Base-by-base conservation (phyloP, 2,329 filamentous ascomycete species). In the Xylariaceae sp. region DNA sequence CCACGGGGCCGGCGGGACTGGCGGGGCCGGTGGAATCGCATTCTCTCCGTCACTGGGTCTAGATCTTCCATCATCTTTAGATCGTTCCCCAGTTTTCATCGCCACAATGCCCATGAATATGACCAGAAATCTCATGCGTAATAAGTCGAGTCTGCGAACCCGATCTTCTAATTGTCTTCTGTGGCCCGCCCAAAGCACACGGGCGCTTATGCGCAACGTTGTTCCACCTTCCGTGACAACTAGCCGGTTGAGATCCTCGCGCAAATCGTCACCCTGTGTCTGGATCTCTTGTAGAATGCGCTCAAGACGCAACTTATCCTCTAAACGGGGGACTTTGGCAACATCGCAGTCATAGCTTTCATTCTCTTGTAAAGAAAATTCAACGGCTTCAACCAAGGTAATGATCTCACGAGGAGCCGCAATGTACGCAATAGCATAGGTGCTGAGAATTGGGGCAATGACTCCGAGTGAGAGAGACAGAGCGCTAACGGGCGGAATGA, bases 101-200 rank as follows among this genome's bases (percentile, higher is more conserved):
- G 79, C 75, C 56, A 87, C 77, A 61, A 85, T 79, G 63, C 83
- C 81, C 81, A 87, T 82, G 71, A 85, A 86, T 44, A 85, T 77
- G 42, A 86, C 82, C 37, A 87, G 73, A 68, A 87, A 87, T 62
- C 84, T 80, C 82, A 85, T 86, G 69, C 84, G 78, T 69, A 87
- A 70, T 67, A 86, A 72, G 66, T 87, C 85, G 47, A 87, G 74
- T 51, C 83, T 76, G 57, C 81, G 78, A 56, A 87, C 75, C 55
- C 81, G 78, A 64, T 84, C 82, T 69, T 85, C 81, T 53, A 88
- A 73, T 55, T 77, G 75, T 54, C 71, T 72, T 65, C 82, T 78
- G 68, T 81, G 81, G 59, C 75, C 75, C 3, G 81, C 83, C 85
- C 85, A 88, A 30, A 86, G 73, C 1, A 87, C 61, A 54, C 84